A percentile compares a stretch with the other conserved stretches of the same genome.
phyloP scores from a whole-genome alignment of 2,329 filamentous ascomycete species.

The Arachnomyces sp. region DNA sequence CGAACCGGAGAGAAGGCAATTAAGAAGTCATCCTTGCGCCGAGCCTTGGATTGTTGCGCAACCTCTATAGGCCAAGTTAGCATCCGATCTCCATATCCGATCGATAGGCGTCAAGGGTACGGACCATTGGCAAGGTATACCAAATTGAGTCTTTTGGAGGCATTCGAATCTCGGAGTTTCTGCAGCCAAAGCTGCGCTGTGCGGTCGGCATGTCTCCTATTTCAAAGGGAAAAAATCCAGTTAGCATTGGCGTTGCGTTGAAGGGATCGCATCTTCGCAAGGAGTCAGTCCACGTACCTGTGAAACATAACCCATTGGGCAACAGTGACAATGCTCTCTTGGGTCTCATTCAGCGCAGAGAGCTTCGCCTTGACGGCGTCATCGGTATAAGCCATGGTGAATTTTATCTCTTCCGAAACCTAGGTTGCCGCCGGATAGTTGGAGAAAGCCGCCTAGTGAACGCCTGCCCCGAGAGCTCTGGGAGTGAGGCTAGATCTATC shows the following conservation, averaged over 20 bases:
- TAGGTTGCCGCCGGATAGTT: not conserved
- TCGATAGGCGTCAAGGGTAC: slow-evolving; percentile 15
- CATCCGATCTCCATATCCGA: slow-evolving; percentile 10
- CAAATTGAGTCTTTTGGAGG: slow-evolving; percentile 78
- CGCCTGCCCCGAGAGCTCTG: no score
- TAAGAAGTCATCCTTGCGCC: slow-evolving; percentile 86
- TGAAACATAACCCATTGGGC: slow-evolving; percentile 99
- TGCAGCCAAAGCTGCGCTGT: slow-evolving; percentile 90
- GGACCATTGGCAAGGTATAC: slow-evolving; percentile 92
- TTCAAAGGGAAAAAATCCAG: not conserved
- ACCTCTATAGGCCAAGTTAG: slow-evolving; percentile 58
- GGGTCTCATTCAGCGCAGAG: slow-evolving; percentile 89
- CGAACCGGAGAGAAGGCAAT: slow-evolving; percentile 73
- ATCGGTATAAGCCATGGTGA: slow-evolving; percentile 82
- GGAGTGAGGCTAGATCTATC: slow-evolving; percentile 3
- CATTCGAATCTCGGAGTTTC: slow-evolving; percentile 76
- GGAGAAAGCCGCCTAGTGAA: slow-evolving; percentile 6
- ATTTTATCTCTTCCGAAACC: not conserved
- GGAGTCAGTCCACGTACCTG: slow-evolving; percentile 51
- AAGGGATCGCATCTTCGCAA: slow-evolving; percentile 11
- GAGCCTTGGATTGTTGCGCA: slow-evolving; percentile 88
- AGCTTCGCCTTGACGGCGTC: slow-evolving; percentile 93
- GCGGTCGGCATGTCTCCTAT: slow-evolving; percentile 80
- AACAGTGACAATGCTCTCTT: slow-evolving; percentile 92
- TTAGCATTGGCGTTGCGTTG: not conserved